Evolutionary conservation across 2,329 filamentous ascomycete species (phyloP).

Genomic region (Pestalotiopsis sp.): DNA sequence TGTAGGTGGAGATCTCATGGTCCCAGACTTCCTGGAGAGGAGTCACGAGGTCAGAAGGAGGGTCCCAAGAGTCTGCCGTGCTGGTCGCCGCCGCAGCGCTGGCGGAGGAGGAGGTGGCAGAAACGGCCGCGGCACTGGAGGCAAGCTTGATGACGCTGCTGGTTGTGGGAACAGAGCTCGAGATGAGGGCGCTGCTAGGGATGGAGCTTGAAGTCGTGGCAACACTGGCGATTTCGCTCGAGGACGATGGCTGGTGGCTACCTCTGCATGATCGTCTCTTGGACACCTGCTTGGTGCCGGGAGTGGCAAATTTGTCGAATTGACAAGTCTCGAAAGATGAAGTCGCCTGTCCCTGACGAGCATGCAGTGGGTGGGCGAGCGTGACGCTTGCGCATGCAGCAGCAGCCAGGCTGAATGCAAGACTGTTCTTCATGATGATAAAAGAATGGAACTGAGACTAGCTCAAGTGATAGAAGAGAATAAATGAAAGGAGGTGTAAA

Average conservation of each 20-base stretch:
- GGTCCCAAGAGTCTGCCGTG: background rate
- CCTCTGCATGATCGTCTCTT: background rate
- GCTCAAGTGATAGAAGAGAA: background rate
- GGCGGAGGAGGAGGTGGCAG: background rate
- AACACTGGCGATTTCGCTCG: background rate
- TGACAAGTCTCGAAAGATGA: background rate
- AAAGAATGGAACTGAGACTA: conserved; percentile 2
- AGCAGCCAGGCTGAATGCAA: background rate
- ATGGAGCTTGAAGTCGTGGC: background rate
- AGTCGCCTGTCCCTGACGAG: background rate
- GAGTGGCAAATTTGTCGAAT: background rate
- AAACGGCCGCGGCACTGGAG: background rate
- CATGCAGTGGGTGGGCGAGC: conserved; percentile 3
- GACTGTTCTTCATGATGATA: background rate
- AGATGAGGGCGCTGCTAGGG: background rate
- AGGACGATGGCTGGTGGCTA: background rate
- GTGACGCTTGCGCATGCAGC: background rate
- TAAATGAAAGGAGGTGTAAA: background rate
- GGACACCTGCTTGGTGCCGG: background rate
- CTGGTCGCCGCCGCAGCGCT: background rate
- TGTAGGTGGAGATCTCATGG: conserved; percentile 12
- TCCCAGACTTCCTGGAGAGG: conserved; percentile 11
- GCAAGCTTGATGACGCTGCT: background rate
- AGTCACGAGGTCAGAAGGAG: background rate
- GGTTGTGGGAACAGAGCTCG: background rate